Conservation (phyloP, 768 basidiomycete genomes). For the Tephrocybe sp. region DNA sequence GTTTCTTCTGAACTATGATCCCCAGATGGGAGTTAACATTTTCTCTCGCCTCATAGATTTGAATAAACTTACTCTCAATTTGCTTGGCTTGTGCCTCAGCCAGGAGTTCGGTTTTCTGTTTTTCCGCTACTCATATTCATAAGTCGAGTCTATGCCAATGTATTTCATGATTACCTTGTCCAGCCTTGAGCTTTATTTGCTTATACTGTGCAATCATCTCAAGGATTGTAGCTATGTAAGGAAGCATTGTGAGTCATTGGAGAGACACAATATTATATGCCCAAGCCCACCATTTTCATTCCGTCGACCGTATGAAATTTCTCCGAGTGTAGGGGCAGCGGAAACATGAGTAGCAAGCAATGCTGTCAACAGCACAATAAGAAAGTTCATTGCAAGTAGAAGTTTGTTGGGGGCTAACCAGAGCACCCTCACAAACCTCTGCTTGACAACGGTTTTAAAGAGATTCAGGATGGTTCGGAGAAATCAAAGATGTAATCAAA, state of each 20-base stretch:
- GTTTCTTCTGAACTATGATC: slow-evolving; percentile 6
- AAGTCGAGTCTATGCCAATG: background rate
- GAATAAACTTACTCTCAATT: slow-evolving; percentile 6
- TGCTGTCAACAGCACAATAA: slow-evolving; percentile 18
- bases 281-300: slow-evolving; percentile 11
- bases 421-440: slow-evolving; percentile 7
- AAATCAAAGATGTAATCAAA: background rate
- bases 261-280: background rate
- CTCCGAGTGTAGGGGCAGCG: background rate
- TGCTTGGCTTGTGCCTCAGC: slow-evolving; percentile 9
- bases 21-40: no score
- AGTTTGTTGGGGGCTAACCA: slow-evolving; percentile 13
- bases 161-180: background rate
- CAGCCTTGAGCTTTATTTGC: slow-evolving; percentile 9
- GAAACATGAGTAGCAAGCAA: slow-evolving; percentile 5
- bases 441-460: background rate
- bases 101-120: background rate
- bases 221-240: slow-evolving; percentile 9
- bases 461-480: background rate
- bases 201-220: slow-evolving; percentile 14
- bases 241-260: background rate
- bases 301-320: background rate
- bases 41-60: no score
- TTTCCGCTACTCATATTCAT: background rate
- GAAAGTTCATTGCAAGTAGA: slow-evolving; percentile 8